Percentiles rank a stretch among this genome's conserved stretches.
These are phyloP conservation scores for Trypanosoma rangeli DNA, from an alignment of 208 protist species.

Conservation along the genomic window DNA sequence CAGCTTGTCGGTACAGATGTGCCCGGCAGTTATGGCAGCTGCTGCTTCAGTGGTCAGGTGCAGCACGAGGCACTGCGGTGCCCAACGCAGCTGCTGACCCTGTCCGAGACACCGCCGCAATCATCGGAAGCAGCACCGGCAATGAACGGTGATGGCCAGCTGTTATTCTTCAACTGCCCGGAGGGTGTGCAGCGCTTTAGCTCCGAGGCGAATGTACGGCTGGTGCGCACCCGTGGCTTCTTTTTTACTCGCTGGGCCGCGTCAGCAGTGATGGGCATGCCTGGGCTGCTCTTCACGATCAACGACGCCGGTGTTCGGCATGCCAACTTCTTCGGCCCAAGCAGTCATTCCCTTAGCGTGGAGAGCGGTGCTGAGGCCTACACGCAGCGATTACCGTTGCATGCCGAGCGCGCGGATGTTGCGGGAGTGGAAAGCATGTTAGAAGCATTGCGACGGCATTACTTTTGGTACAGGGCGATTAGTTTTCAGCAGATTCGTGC, in stretches of 20 bases:
- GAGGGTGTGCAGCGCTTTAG: conserved; percentile 84
- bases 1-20: conserved; percentile 81
- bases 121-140: not conserved
- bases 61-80: conserved; percentile 44
- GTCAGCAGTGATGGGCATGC: conserved; percentile 79
- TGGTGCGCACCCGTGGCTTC: conserved; percentile 69
- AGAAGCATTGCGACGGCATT: conserved; percentile 50
- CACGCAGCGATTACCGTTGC: not conserved
- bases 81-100: conserved; percentile 10
- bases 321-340: conserved; percentile 76
- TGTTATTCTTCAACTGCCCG: conserved; percentile 88
- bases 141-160: conserved; percentile 41
- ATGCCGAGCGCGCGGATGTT: not conserved
- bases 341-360: conserved; percentile 9
- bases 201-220: conserved; percentile 69
- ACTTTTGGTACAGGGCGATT: conserved; percentile 74
- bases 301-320: conserved; percentile 71
- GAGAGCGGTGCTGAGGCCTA: not conserved
- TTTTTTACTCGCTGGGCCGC: conserved; percentile 70
- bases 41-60: conserved; percentile 69
- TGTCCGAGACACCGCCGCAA: not conserved
- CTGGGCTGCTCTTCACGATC: conserved; percentile 84
- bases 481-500: conserved; percentile 44
- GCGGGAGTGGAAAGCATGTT: conserved; percentile 52
- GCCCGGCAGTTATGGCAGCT: conserved; percentile 72